phyloP scores from a whole-genome alignment of 2,329 filamentous ascomycete species.

The Venturia nashicola region DNA sequence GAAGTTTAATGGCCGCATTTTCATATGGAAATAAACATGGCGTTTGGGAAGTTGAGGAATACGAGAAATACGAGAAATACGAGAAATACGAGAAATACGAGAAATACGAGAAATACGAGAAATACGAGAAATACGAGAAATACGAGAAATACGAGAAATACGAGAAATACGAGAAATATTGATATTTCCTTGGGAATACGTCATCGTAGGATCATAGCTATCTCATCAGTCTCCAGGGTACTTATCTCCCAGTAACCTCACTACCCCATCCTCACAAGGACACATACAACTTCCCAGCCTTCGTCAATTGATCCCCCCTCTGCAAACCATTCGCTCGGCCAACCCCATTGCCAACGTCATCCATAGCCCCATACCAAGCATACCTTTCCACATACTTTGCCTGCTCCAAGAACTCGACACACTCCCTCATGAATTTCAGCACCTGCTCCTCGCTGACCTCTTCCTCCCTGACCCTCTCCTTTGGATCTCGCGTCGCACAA shows the following conservation, averaged over 20 bases:
- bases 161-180: too few species aligned
- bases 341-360: background rate
- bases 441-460: background rate
- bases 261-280: background rate
- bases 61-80: too few species aligned
- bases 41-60: too few species aligned
- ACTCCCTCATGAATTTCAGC: constrained; percentile 1
- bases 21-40: too few species aligned
- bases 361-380: constrained; percentile 8
- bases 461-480: background rate
- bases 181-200: too few species aligned
- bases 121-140: too few species aligned
- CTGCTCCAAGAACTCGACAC: constrained; percentile 2
- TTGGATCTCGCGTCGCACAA: background rate
- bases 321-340: constrained; percentile 4
- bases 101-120: too few species aligned
- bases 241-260: background rate
- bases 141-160: too few species aligned
- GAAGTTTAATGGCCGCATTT: too few species aligned
- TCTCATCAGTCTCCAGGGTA: too few species aligned
- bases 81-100: too few species aligned
- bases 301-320: background rate
- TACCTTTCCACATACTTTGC: background rate
- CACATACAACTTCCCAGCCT: constrained; percentile 1
- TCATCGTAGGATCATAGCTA: too few species aligned